Percentiles rank a stretch among this genome's conserved stretches.
phyloP scores from a whole-genome alignment of 495 filamentous ascomycete genomes.

The Penicillium subrubescens region DNA sequence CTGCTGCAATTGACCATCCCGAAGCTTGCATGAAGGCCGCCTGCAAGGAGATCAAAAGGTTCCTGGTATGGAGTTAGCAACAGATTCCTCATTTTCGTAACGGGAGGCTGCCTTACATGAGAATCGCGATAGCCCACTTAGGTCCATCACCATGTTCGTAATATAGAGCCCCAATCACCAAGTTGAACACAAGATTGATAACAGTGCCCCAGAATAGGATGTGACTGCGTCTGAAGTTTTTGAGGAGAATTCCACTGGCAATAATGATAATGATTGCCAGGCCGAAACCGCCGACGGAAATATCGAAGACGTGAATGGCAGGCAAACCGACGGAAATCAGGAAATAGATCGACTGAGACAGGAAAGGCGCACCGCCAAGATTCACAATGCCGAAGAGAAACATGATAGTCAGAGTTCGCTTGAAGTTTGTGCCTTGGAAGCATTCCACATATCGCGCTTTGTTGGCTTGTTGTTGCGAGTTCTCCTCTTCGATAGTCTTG shows the following conservation, averaged over 20 bases:
- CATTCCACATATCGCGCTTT: conserved; percentile 22
- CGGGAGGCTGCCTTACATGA: conserved; percentile 9
- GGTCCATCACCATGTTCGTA: conserved; percentile 9
- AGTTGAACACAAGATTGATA: conserved; percentile 14
- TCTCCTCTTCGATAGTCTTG: conserved; percentile 26
- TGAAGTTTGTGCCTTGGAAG: conserved; percentile 27
- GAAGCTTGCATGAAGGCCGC: conserved; percentile 14
- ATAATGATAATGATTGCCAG: conserved; percentile 26
- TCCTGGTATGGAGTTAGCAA: conserved; percentile 7
- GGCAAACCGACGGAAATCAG: conserved; percentile 29
- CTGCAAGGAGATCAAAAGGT: conserved; percentile 18
- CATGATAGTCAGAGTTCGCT: conserved; percentile 28
- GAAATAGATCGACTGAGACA: conserved; percentile 32
- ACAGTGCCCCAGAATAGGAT: conserved; percentile 12
- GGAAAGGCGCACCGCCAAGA: conserved; percentile 24
- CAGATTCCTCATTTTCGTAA: not conserved
- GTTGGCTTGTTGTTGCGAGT: conserved; percentile 11
- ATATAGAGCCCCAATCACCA: conserved; percentile 18
- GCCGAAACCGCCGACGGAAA: conserved; percentile 30
- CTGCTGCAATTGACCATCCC: conserved; percentile 21
- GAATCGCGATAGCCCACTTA: conserved; percentile 23
- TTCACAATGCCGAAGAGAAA: conserved; percentile 27
- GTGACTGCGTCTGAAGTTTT: conserved; percentile 10
- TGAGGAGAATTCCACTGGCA: conserved; percentile 7
- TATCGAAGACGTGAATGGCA: conserved; percentile 18